Percentiles rank a stretch among this genome's conserved stretches.
Evolutionary conservation across 176 grass and related monocot genomes (phyloP).

Genomic region (Rhynchospora breviuscula): DNA sequence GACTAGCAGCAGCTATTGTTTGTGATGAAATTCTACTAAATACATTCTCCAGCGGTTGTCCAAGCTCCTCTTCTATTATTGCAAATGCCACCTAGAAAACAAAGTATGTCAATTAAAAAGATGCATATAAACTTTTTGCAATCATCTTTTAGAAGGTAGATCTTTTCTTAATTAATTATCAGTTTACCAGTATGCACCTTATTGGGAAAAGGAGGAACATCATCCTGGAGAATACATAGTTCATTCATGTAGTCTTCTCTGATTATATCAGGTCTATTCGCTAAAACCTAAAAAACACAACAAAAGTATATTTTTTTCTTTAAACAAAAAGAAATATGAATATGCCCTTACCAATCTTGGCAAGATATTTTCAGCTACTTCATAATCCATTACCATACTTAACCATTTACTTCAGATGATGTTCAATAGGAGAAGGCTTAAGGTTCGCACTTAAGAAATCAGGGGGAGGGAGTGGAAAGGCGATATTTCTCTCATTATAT

Average conservation of each 20-base stretch:
- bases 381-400: neutral
- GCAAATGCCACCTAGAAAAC: slow-evolving; percentile 69
- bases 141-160: slow-evolving; percentile 2
- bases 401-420: neutral
- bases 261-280: slow-evolving; percentile 97
- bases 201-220: slow-evolving; percentile 88
- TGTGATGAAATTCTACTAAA: slow-evolving; percentile 88
- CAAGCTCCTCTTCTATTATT: slow-evolving; percentile 94
- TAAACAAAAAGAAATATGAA: neutral
- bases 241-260: slow-evolving; percentile 99
- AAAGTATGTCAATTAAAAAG: slow-evolving; percentile 9
- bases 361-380: neutral
- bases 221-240: slow-evolving; percentile 95
- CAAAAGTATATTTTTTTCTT: neutral
- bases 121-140: neutral
- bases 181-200: slow-evolving; percentile 42
- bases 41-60: slow-evolving; percentile 65
- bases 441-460: neutral
- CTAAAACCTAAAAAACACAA: slow-evolving; percentile 59
- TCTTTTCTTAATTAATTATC: neutral
- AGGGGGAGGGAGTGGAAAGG: neutral
- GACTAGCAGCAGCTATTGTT: slow-evolving; percentile 97
- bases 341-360: neutral
- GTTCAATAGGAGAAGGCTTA: neutral
- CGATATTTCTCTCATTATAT: neutral